A percentile compares a stretch with the other conserved stretches of the same genome.
Evolutionary conservation across 805 yeast species (phyloP).

Genomic region (Peterozyma xylosa): DNA sequence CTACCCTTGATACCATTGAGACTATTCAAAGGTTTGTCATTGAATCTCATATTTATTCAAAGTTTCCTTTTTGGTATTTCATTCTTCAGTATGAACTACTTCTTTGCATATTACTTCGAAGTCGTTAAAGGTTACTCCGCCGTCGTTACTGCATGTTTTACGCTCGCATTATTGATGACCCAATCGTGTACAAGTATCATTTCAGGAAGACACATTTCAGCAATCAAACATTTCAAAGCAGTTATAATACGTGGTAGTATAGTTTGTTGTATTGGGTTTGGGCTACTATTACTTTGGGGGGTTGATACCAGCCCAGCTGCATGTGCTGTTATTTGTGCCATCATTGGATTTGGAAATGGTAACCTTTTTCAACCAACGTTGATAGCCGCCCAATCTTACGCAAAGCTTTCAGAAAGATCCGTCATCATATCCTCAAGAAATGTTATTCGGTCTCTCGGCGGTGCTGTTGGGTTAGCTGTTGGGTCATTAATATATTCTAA

Average conservation of each 20-base stretch:
- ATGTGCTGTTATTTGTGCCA: constrained; percentile 24
- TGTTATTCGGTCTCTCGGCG: constrained; percentile 51
- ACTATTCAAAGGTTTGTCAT: constrained; percentile 27
- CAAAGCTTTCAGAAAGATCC: constrained; percentile 44
- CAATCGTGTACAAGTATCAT: constrained; percentile 33
- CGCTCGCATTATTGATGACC: constrained; percentile 35
- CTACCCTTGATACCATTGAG: constrained; percentile 50
- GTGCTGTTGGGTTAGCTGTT: constrained; percentile 52
- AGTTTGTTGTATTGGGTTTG: constrained; percentile 33
- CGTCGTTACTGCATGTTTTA: constrained; percentile 30
- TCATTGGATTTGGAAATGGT: constrained; percentile 39
- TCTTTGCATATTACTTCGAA: constrained; percentile 42
- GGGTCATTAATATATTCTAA: constrained; percentile 21
- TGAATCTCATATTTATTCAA: constrained; percentile 27
- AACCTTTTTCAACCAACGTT: constrained; percentile 47
- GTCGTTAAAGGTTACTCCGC: constrained; percentile 32
- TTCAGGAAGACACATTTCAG: constrained; percentile 38
- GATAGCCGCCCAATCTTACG: constrained; percentile 49
- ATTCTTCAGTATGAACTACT: constrained; percentile 38
- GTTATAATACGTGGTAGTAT: constrained; percentile 33
- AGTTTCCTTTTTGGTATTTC: constrained; percentile 41
- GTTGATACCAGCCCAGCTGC: constrained; percentile 23
- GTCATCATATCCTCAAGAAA: constrained; percentile 52
- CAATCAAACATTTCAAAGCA: constrained; percentile 32
- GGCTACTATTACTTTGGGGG: constrained; percentile 28